Conservation (phyloP, 257 asterid species). For the Lavandula angustifolia region DNA sequence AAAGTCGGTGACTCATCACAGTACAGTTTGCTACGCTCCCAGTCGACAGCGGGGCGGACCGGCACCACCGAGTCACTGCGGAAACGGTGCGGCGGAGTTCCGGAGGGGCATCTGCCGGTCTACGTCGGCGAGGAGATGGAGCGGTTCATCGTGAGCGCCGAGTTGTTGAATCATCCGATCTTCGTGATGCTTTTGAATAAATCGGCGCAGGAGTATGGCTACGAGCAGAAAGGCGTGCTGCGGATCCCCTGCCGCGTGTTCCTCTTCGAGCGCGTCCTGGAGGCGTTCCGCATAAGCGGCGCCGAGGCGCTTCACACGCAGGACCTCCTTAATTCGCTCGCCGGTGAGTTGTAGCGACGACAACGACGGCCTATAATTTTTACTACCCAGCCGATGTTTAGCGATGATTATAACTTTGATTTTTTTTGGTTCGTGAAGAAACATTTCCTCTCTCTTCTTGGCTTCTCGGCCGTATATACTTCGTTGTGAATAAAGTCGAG, state of each 20-base stretch:
- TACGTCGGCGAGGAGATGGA: conserved; percentile 97
- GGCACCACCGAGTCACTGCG: conserved; percentile 35
- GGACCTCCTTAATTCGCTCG: conserved; percentile 51
- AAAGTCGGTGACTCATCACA: conserved; percentile 74
- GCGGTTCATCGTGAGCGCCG: conserved; percentile 83
- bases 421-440: neutral
- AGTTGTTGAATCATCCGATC: conserved; percentile 74
- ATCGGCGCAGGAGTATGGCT: conserved; percentile 88
- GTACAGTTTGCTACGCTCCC: conserved; percentile 49
- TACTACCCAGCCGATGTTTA: neutral
- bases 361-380: too few species aligned
- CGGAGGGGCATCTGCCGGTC: conserved; percentile 86
- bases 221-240: conserved; percentile 77
- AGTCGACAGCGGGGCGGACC: conserved; percentile 40
- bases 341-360: conserved; percentile 32
- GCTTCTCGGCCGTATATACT: conserved; percentile 43
- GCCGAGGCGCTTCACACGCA: conserved; percentile 43
- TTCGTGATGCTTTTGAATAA: conserved; percentile 60
- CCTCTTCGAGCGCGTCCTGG: conserved; percentile 81
- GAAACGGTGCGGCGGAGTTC: conserved; percentile 48
- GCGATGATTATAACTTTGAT: conserved; percentile 16
- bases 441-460: conserved; percentile 21
- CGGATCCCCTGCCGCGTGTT: conserved; percentile 82
- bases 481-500: conserved; percentile 36
- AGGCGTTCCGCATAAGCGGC: conserved; percentile 56